phyloP scores from a whole-genome alignment of 164 flowering plant genomes.

The Annona cherimola region DNA sequence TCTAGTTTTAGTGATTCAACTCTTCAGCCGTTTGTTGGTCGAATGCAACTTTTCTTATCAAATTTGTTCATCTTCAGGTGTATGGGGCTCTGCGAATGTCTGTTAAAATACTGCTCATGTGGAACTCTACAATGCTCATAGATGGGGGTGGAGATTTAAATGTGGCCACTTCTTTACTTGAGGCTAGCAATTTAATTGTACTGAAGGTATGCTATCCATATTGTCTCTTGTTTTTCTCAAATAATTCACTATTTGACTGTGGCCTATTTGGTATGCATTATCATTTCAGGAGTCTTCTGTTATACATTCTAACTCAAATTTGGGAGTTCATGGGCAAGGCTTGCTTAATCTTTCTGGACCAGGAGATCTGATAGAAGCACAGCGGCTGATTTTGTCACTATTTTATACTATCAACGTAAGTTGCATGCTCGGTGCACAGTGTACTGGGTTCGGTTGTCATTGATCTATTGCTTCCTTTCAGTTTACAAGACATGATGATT shows the following conservation, averaged over 20 bases:
- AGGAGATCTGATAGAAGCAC: constrained; percentile 89
- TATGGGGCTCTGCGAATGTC: constrained; percentile 95
- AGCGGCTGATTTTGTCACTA: constrained; percentile 78
- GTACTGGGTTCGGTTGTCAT: background rate
- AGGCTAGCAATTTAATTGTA: constrained; percentile 83
- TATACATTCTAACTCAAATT: constrained; percentile 92
- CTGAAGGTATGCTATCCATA: constrained; percentile 53
- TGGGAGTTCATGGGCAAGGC: constrained; percentile 99
- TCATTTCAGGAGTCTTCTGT: constrained; percentile 68
- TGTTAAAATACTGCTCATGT: constrained; percentile 86
- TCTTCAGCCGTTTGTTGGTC: background rate
- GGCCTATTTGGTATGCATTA: constrained; percentile 8
- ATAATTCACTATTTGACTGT: constrained; percentile 11
- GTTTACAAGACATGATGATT: background rate
- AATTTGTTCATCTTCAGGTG: constrained; percentile 35
- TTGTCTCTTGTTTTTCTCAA: background rate
- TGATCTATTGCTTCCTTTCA: background rate
- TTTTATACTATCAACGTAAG: constrained; percentile 91
- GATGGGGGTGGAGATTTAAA: constrained; percentile 64
- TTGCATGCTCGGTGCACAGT: background rate
- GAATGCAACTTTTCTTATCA: background rate
- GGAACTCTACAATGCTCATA: constrained; percentile 87
- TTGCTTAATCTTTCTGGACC: constrained; percentile 84
- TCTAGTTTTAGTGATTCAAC: no score
- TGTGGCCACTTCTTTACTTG: constrained; percentile 87